Evolutionary conservation across 805 yeast species (phyloP), one percentile per base, ranked within the genome.

Genomic region (Danielozyma ontarioensis): DNA sequence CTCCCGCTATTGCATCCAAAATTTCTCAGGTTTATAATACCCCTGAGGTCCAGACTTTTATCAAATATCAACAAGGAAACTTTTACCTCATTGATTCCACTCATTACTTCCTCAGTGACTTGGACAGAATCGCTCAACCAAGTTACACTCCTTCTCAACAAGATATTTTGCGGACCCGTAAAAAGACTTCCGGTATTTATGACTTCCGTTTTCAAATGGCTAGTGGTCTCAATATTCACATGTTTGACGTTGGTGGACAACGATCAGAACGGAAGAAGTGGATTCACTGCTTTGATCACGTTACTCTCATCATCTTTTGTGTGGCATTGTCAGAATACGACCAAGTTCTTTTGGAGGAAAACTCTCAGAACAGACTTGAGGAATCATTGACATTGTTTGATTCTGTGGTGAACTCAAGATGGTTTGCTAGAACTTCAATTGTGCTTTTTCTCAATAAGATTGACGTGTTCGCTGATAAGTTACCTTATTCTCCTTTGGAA

Each of bases 231-330:
- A 61, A 58, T 32, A 59, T 66, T 24, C 72, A 67, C 46, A 66
- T 67, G 72, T 67, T 51, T 51, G 97, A 89, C 57, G 96, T 89
- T 30, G 97, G 97, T 42, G 97, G 97, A 2, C 98, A 93, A 59
- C 70, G 98, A 48, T 79, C 94, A 3, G 98, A 93, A 64, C 78
- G 98, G 34, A 85, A 84, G 51, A 90, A 93, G 59, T 93, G 98
- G 98, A 88, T 93, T 41, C 94, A 93, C 59, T 86, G 96, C 53
- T 93, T 93, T 50, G 96, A 88, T 57, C 87, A 88, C 47, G 96
- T 89, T 22, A 83, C 96, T 0, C 69, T 84, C 29, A 82, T 89
- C 32, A 85, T 89, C 39, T 89, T 88, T 54, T 88, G 96, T 57
- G 96, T 88, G 15, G 88, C 97, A 0, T 60, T 89, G 34, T 80